These are phyloP conservation scores for Hymenoscyphus linearis DNA, from an alignment of 2,329 filamentous ascomycete genomes.

Conservation along the genomic window DNA sequence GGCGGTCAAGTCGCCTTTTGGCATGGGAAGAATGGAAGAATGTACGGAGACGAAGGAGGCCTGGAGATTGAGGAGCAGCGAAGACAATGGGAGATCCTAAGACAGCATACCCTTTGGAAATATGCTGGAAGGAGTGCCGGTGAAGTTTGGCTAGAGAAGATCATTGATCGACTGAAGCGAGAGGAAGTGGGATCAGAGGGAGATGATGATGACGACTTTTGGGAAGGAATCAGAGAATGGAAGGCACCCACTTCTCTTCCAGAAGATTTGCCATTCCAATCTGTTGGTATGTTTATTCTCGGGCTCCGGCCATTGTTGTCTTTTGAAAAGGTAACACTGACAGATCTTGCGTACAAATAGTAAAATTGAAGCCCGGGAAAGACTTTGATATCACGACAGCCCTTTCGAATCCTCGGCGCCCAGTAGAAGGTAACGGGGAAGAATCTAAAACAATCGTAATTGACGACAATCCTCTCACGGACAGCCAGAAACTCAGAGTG, in stretches of 20 bases:
- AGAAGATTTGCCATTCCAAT: background rate
- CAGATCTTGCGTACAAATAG: background rate
- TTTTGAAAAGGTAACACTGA: background rate
- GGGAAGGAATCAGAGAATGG: slow-evolving; percentile 16
- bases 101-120: slow-evolving; percentile 12
- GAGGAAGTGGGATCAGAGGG: slow-evolving; percentile 16
- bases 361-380: background rate
- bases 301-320: background rate
- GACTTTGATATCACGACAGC: background rate
- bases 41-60: slow-evolving; percentile 7
- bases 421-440: background rate
- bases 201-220: slow-evolving; percentile 16
- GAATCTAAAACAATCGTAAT: background rate
- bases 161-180: slow-evolving; percentile 21
- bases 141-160: slow-evolving; percentile 23
- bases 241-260: background rate
- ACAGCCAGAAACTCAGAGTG: background rate
- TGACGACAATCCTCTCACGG: background rate
- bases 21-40: slow-evolving; percentile 23
- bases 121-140: slow-evolving; percentile 16
- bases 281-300: background rate
- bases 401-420: background rate
- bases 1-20: slow-evolving; percentile 27
- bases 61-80: background rate
- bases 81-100: slow-evolving; percentile 17